These are phyloP conservation scores for Annona cherimola DNA, from an alignment of 164 flowering plant genomes.

Conservation along the genomic window DNA sequence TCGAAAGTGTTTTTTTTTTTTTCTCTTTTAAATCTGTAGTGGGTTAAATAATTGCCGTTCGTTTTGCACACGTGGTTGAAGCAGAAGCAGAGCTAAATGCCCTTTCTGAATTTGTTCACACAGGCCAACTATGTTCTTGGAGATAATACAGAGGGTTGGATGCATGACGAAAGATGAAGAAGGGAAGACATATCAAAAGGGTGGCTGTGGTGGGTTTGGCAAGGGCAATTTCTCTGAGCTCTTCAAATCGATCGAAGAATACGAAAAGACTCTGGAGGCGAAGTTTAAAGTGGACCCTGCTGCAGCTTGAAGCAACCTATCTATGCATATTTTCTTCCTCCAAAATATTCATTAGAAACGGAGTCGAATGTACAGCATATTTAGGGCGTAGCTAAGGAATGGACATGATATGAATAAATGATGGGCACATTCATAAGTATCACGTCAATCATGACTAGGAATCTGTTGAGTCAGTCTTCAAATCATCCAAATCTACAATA, in stretches of 20 bases:
- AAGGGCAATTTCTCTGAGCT: constrained; percentile 89
- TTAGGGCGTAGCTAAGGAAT: too few relatives aligned
- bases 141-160: constrained; percentile 87
- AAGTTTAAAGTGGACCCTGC: constrained; percentile 3
- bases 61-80: too few relatives aligned
- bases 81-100: not conserved
- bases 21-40: too few relatives aligned
- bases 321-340: not conserved
- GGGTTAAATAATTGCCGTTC: too few relatives aligned
- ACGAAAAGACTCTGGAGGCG: constrained; percentile 79
- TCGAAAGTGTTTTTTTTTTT: too few relatives aligned
- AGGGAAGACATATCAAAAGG: constrained; percentile 63
- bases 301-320: not conserved
- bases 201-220: constrained; percentile 92
- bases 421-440: too few relatives aligned
- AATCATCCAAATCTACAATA: too few relatives aligned
- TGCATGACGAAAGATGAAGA: constrained; percentile 74
- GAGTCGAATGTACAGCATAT: too few relatives aligned
- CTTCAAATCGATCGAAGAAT: constrained; percentile 87
- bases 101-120: not conserved
- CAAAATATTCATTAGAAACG: too few relatives aligned
- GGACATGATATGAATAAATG: too few relatives aligned
- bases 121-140: constrained; percentile 88
- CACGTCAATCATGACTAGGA: too few relatives aligned
- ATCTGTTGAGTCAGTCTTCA: too few relatives aligned